Conservation (phyloP, 768 basidiomycete genomes). For the Pleurotus ostreatus region DNA sequence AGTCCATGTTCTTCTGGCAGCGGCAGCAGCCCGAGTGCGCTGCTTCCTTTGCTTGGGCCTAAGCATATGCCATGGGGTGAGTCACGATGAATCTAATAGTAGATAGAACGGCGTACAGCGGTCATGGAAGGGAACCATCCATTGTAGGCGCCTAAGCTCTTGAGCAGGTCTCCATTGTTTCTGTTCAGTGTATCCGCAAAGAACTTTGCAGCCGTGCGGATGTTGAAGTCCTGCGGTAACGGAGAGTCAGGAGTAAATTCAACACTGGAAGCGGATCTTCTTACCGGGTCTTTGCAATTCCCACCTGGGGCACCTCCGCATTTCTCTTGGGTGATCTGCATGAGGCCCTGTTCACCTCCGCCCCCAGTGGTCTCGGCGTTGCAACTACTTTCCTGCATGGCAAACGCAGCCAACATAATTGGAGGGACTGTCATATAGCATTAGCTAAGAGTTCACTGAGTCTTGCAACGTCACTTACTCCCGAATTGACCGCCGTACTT, state of each 20-base stretch:
- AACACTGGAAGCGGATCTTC: constrained; percentile 11
- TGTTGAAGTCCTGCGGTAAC: constrained; percentile 61
- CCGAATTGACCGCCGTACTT: constrained; percentile 45
- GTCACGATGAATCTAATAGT: too few relatives aligned
- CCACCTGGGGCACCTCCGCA: constrained; percentile 54
- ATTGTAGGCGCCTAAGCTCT: constrained; percentile 70
- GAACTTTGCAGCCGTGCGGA: constrained; percentile 59
- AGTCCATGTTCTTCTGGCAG: constrained; percentile 85
- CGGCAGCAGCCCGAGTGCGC: constrained; percentile 49
- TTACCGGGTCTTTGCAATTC: constrained; percentile 44
- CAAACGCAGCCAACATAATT: constrained; percentile 80
- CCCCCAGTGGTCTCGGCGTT: constrained; percentile 63
- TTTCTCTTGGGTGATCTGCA: constrained; percentile 82
- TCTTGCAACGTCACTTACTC: constrained; percentile 1
- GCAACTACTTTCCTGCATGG: constrained; percentile 83
- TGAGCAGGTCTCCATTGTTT: constrained; percentile 50
- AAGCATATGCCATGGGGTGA: not conserved
- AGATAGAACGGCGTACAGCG: constrained; percentile 30
- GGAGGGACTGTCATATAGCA: constrained; percentile 44
- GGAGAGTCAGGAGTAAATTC: not conserved
- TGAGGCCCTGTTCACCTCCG: constrained; percentile 80
- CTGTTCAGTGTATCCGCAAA: constrained; percentile 46
- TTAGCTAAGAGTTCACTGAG: not conserved
- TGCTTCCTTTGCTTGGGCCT: constrained; percentile 59
- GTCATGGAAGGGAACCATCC: constrained; percentile 66